Evolutionary conservation across 768 basidiomycete species (phyloP), one percentile per base, ranked within the genome.

Genomic region (Phanerochaete carnosa): DNA sequence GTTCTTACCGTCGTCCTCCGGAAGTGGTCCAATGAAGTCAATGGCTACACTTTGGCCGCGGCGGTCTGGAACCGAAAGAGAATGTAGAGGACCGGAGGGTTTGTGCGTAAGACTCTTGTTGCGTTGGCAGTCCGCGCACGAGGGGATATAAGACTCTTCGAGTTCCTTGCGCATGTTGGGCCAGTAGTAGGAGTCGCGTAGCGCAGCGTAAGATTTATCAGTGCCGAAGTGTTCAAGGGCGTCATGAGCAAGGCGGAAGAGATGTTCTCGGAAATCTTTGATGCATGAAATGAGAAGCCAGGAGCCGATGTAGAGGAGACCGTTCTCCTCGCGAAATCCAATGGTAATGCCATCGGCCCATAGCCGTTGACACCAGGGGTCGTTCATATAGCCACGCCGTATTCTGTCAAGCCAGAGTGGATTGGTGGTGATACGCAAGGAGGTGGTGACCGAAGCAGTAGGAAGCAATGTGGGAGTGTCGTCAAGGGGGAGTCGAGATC

Each of bases 1-100:
- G 37, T 76, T 61, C 57, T 55, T 69, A 1, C 69, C 66, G 0
- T 59, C 37, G 33, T 72, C 68, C 16, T 56, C 57, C 1, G 73
- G 73, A 12, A 74, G 55, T 2, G 70, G 70, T 0, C 73, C 71
- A n/a, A 74, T 62, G 50, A 71, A 75, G 57, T 75, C 70, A 2
- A 75, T 66, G 0, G 68, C 64, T 1, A 73, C 62, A 29, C 47
- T 50, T 2, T 13, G 67, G n/a, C 66, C 55, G 15, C 59, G 60
- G 3, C 45, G 28, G 30, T 72, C 66, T 0, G 66, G 68, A 0
- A 71, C 57, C 0, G 70, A 63, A 0, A 71, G 55, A 0, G 63
- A 68, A 35, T 54, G 60, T 3, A 76, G 55, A 0, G 72, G 70
- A 4, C 70, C 58, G 55, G 66, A 6, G 0, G 64, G 62, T 57